Evolutionary conservation across 441 rosid genomes (phyloP).

Genomic region (Brassica hybrid): DNA sequence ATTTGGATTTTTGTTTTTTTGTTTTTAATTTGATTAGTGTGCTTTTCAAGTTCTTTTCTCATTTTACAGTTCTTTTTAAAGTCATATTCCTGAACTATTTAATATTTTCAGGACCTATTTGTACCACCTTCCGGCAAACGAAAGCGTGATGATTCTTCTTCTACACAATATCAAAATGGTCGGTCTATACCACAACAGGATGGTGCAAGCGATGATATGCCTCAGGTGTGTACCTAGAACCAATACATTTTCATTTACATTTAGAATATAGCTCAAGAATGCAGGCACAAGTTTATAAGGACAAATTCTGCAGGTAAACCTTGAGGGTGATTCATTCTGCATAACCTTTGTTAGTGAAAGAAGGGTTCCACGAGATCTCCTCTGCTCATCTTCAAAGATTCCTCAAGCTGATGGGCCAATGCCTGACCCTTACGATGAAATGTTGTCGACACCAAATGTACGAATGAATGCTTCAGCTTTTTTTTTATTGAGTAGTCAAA

Average conservation of each 20-base stretch:
- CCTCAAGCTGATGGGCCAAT: slow-evolving; percentile 94
- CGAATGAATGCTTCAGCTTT: slow-evolving; percentile 38
- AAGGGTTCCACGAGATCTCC: slow-evolving; percentile 39
- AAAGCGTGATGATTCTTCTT: slow-evolving; percentile 81
- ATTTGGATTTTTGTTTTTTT: neutral
- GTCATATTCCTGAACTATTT: slow-evolving; percentile 22
- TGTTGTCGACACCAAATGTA: slow-evolving; percentile 93
- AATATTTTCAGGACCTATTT: slow-evolving; percentile 84
- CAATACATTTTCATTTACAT: slow-evolving; percentile 13
- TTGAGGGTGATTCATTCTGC: slow-evolving; percentile 30
- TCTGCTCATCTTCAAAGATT: slow-evolving; percentile 56
- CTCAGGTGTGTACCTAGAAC: slow-evolving; percentile 32
- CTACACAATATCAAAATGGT: slow-evolving; percentile 73
- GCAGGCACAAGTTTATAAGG: neutral
- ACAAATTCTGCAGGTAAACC: neutral
- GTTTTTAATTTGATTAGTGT: slow-evolving; percentile 12
- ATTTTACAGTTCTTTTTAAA: slow-evolving; percentile 10
- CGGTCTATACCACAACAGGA: slow-evolving; percentile 94
- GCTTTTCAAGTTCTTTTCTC: slow-evolving; percentile 22
- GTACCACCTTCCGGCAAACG: slow-evolving; percentile 78
- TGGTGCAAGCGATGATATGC: slow-evolving; percentile 77
- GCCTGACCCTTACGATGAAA: slow-evolving; percentile 96
- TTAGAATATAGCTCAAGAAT: slow-evolving; percentile 6
- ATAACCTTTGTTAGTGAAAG: slow-evolving; percentile 36
- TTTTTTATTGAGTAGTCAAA: neutral